phyloP scores from a whole-genome alignment of 257 asterid species.

The Forsythia viridissima region DNA sequence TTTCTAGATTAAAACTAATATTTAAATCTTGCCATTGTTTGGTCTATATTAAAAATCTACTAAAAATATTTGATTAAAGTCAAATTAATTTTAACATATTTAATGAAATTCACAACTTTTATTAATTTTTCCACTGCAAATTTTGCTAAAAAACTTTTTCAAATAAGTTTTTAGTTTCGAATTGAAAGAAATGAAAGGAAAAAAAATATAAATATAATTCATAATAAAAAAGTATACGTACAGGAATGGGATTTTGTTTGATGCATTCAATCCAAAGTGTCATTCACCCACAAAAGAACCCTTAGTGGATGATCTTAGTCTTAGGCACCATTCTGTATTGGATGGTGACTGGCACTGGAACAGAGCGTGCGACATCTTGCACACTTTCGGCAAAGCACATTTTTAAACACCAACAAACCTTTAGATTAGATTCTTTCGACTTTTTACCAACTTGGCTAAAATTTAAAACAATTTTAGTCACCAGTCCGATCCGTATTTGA shows the following conservation, averaged over 20 bases:
- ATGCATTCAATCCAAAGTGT: not conserved
- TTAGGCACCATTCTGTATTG: not conserved
- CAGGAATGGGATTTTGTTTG: not conserved
- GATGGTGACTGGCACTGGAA: slow-evolving; percentile 25
- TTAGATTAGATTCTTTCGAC: not conserved
- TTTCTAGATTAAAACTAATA: too few relatives aligned
- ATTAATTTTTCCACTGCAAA: too few relatives aligned
- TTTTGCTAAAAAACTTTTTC: too few relatives aligned
- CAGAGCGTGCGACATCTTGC: slow-evolving; percentile 7
- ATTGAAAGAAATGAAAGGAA: too few relatives aligned
- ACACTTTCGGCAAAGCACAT: not conserved
- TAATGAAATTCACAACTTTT: too few relatives aligned
- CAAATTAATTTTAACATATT: too few relatives aligned
- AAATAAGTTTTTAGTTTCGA: too few relatives aligned
- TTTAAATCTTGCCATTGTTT: too few relatives aligned
- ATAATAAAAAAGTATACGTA: not conserved
- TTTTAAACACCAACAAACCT: not conserved
- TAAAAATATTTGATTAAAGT: too few relatives aligned
- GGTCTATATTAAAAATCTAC: too few relatives aligned
- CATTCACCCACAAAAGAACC: not conserved
- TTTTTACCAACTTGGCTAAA: not conserved
- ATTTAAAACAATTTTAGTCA: not conserved
- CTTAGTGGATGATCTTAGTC: not conserved
- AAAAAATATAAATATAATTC: too few relatives aligned
- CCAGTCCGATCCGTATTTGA: too few relatives aligned